These are phyloP conservation scores for Solanum sparsipilum DNA, from an alignment of 257 asterid species.

Conservation along the genomic window DNA sequence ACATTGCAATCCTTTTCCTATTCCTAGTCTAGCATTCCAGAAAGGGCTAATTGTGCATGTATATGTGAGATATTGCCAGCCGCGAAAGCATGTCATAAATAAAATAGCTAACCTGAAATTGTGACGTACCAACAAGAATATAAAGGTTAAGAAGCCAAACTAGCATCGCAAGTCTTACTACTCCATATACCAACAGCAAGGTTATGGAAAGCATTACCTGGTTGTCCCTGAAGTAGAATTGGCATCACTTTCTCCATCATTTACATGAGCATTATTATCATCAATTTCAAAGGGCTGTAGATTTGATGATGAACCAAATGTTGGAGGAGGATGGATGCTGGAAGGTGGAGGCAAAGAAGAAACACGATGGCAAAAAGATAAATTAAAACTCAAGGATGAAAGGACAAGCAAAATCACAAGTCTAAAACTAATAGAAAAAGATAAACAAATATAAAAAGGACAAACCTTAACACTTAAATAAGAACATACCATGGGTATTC, in stretches of 20 bases:
- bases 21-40: background rate
- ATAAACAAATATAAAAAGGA: background rate
- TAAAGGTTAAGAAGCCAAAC: background rate
- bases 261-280: slow-evolving; percentile 7
- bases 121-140: background rate
- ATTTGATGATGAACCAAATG: slow-evolving; percentile 42
- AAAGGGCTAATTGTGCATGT: background rate
- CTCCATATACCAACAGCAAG: background rate
- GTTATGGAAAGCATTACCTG: slow-evolving; percentile 6
- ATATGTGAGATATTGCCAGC: background rate
- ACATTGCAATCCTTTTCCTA: background rate
- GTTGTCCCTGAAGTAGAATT: slow-evolving; percentile 17
- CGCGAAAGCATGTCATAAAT: background rate
- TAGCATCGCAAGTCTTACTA: background rate
- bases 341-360: slow-evolving; percentile 1
- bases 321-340: slow-evolving; percentile 36
- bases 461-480: slow-evolving; percentile 4
- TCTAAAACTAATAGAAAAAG: background rate
- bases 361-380: background rate
- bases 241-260: slow-evolving; percentile 14
- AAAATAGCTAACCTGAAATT: background rate
- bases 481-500: slow-evolving; percentile 19
- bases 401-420: background rate
- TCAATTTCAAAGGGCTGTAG: slow-evolving; percentile 28
- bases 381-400: background rate